Conservation (phyloP, 371 early-diverging fungal species). For the Mucor racemosus region DNA sequence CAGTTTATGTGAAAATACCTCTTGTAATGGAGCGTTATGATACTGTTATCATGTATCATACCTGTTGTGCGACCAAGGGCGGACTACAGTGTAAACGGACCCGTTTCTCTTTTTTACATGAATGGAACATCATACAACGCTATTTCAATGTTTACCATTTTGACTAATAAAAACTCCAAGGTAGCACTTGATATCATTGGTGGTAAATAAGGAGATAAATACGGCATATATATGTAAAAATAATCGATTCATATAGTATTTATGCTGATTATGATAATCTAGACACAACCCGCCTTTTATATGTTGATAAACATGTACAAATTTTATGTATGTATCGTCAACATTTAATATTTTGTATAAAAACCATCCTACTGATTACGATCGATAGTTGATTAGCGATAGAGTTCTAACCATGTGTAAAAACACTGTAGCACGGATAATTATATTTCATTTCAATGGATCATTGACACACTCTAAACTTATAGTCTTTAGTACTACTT, state of each 20-base stretch:
- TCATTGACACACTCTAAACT: neutral
- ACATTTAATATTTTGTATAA: too few relatives aligned
- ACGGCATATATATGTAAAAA: neutral
- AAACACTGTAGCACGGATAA: neutral
- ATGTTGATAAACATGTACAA: too few relatives aligned
- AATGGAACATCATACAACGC: neutral
- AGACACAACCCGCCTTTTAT: too few relatives aligned
- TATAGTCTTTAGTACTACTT: neutral
- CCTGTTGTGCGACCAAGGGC: neutral
- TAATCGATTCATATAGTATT: too few relatives aligned
- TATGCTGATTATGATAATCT: too few relatives aligned
- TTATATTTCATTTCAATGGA: neutral
- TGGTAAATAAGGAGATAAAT: neutral
- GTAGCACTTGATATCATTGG: constrained; percentile 9
- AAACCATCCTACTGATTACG: too few relatives aligned
- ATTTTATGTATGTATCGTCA: too few relatives aligned
- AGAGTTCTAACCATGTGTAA: too few relatives aligned
- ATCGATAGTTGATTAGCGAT: too few relatives aligned
- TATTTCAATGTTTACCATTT: neutral
- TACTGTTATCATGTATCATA: neutral
- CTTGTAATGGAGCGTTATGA: neutral
- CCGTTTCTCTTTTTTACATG: neutral
- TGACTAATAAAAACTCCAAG: neutral
- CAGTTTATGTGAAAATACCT: constrained; percentile 1
- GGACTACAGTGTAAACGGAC: neutral